A percentile compares a stretch with the other conserved stretches of the same genome.
Evolutionary conservation across 2,329 filamentous ascomycete genomes (phyloP).

Genomic region (Monilinia polystroma): DNA sequence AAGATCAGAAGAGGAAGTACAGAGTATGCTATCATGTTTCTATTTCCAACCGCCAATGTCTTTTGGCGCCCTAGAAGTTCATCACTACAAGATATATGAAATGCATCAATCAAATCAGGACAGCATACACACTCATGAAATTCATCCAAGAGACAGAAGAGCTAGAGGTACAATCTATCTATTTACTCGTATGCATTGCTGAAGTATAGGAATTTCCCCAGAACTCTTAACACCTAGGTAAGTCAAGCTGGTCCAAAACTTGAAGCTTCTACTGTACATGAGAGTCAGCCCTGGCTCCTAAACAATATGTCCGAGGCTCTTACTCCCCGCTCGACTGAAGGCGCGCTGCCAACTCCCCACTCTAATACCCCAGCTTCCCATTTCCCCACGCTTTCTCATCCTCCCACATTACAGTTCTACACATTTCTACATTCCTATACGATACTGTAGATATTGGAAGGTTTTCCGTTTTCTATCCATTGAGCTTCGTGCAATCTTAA

Average conservation of each 20-base stretch:
- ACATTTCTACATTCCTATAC: background rate
- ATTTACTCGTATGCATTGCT: background rate
- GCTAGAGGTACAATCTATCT: background rate
- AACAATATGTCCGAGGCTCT: background rate
- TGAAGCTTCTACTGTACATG: background rate
- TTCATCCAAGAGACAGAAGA: background rate
- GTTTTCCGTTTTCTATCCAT: background rate
- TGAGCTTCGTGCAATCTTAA: background rate
- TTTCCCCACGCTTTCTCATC: slow-evolving; percentile 10
- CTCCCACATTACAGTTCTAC: background rate
- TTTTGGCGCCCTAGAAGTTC: background rate
- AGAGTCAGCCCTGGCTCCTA: background rate
- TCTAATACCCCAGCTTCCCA: slow-evolving; percentile 10
- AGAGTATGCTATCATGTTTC: background rate
- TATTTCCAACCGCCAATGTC: too few relatives aligned
- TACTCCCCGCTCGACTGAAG: background rate
- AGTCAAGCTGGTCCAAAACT: background rate
- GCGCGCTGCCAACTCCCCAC: background rate
- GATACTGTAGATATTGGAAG: background rate
- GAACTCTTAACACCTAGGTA: background rate
- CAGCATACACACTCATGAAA: background rate
- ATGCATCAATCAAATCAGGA: background rate
- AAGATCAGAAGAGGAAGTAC: background rate
- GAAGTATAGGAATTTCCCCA: background rate
- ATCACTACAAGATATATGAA: background rate